These are phyloP conservation scores for Pleurotus giganteus DNA, from an alignment of 768 basidiomycete species.

Conservation along the genomic window DNA sequence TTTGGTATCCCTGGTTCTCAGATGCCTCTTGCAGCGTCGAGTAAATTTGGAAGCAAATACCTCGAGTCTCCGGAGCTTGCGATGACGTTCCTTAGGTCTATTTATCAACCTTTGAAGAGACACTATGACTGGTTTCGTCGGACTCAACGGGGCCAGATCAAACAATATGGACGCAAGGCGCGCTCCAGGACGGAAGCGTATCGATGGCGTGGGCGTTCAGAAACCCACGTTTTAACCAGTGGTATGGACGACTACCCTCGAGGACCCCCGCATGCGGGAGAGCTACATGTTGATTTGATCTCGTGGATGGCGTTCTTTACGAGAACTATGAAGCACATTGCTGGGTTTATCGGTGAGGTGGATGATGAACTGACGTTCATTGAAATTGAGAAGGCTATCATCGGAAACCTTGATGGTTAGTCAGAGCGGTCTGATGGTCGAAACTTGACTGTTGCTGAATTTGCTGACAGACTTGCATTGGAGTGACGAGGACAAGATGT, in stretches of 20 bases:
- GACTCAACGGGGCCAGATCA: slow-evolving; percentile 92
- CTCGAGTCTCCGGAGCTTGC: slow-evolving; percentile 62
- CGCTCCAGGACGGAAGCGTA: slow-evolving; percentile 91
- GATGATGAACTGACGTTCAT: slow-evolving; percentile 79
- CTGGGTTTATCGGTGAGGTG: slow-evolving; percentile 80
- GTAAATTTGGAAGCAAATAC: slow-evolving; percentile 37
- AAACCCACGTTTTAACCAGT: slow-evolving; percentile 85
- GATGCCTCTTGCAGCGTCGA: slow-evolving; percentile 36
- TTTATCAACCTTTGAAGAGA: slow-evolving; percentile 81
- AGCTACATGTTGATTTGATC: slow-evolving; percentile 90
- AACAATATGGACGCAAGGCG: slow-evolving; percentile 81
- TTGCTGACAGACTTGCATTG: slow-evolving; percentile 77
- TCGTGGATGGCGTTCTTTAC: slow-evolving; percentile 98
- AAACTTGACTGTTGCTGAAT: background rate
- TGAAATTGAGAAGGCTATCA: slow-evolving; percentile 76
- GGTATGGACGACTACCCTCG: slow-evolving; percentile 98
- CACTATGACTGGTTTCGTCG: slow-evolving; percentile 97
- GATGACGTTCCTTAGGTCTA: slow-evolving; percentile 66
- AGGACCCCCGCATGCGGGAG: slow-evolving; percentile 84
- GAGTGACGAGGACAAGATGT: slow-evolving; percentile 88
- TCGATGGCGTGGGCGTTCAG: slow-evolving; percentile 89
- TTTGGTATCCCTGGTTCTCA: slow-evolving; percentile 52
- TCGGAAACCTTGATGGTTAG: slow-evolving; percentile 83
- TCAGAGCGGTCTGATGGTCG: background rate
- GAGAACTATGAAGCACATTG: slow-evolving; percentile 88